phyloP scores from a whole-genome alignment of 371 early-diverging fungal species.

The Rhizopus sp. region DNA sequence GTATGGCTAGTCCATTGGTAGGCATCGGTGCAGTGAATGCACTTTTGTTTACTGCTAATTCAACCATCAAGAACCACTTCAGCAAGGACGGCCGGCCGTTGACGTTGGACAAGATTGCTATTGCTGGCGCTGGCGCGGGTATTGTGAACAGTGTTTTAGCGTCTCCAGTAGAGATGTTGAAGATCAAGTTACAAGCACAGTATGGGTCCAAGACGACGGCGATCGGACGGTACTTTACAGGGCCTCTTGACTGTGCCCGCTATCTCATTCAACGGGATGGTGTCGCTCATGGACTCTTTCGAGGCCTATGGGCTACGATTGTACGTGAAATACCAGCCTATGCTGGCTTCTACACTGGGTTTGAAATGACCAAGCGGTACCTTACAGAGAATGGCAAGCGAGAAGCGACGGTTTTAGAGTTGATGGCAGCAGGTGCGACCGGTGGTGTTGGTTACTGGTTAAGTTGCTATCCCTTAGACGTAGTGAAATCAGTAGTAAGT shows the following conservation, averaged over 20 bases:
- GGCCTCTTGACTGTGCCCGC: conserved; percentile 70
- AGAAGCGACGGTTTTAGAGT: conserved; percentile 49
- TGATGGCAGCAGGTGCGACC: conserved; percentile 76
- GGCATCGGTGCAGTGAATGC: conserved; percentile 86
- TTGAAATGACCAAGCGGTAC: conserved; percentile 71
- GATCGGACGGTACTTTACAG: conserved; percentile 30
- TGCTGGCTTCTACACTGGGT: conserved; percentile 83
- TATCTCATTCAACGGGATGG: conserved; percentile 69
- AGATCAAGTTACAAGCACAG: conserved; percentile 81
- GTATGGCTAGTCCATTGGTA: conserved; percentile 82
- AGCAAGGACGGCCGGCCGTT: conserved; percentile 23
- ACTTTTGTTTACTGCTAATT: conserved; percentile 79
- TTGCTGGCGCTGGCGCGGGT: conserved; percentile 82
- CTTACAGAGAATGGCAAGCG: conserved; percentile 42
- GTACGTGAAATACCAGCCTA: conserved; percentile 83
- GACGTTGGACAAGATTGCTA: conserved; percentile 63
- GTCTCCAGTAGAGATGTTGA: conserved; percentile 82
- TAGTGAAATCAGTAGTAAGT: conserved; percentile 77
- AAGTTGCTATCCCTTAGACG: conserved; percentile 83
- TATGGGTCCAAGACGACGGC: conserved; percentile 47
- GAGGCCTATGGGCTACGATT: conserved; percentile 81
- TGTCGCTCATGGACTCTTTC: conserved; percentile 65
- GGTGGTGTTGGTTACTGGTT: conserved; percentile 84
- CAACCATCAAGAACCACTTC: conserved; percentile 51
- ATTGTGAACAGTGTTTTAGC: conserved; percentile 72